Base-by-base conservation (phyloP, 192 early-diverging fungal species). In the Dispira parvispora region DNA sequence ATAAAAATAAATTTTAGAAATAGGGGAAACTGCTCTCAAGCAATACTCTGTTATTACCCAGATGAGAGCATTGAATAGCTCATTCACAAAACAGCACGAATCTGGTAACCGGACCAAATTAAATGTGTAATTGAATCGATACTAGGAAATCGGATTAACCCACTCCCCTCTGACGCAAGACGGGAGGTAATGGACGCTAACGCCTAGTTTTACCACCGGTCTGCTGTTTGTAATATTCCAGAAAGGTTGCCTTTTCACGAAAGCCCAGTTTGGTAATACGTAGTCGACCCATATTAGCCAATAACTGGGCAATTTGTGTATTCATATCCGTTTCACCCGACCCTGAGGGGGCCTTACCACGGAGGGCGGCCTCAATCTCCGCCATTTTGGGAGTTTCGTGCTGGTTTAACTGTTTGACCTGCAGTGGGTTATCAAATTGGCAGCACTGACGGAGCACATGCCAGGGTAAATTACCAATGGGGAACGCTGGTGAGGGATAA, bases 211-310 rank as follows among this genome's bases (percentile, higher is more conserved):
- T 38, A 38, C 32, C 32, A 38, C 32, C 32, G 32, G 32, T 38
- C 32, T 38, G 32, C 32, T 38, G 32, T 38, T 45, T 21, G n/a
- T 61, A 61, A 25, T 44, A 61, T 18, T 13, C 38, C 42, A 61
- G 58, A 45, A 61, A 61, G 43, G 38, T 43, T 44, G 43, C 3
- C 58, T 61, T 61, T 61, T 61, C 58, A 20, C n/a, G 28, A 44
- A 45, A n/a, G 8, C 58, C 58, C 43, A 32, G 58, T 44, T 61
- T 61, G 16, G 58, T 61, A 14, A 44, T 45, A 43, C 58, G 58
- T 44, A 61, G 32, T 11, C 58, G 58, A 44, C 58, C 58, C 58
- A 61, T 43, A 44, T 61, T 61, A 25, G 58, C 58, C 28, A 61
- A 20, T 0, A 44, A 38, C 43, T 61, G 58, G 58, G 43, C n/a